Evolutionary conservation across 805 yeast genomes (phyloP), one percentile per base, ranked within the genome.

Genomic region (Kodamaea neixiangensis): DNA sequence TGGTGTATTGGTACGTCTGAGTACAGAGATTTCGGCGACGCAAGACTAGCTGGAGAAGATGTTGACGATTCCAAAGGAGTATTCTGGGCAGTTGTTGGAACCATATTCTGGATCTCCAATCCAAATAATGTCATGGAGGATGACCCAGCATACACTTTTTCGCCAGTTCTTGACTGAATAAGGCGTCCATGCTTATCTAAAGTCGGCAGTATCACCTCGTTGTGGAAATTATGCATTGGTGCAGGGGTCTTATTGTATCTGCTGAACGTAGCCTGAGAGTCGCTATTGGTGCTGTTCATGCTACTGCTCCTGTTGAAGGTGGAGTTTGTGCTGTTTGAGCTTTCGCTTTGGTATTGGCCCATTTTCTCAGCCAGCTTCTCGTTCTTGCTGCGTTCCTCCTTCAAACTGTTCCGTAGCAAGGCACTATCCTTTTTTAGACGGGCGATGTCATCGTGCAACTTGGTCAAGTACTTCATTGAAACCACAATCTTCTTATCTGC

Each of bases 111-210:
- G 49, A 87, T 85, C 56, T 87, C 93, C 50, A 87, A 70, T 5
- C 92, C 92, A 64, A 87, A 87, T 14, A 87, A 66, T 0, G 94
- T 87, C 92, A 87, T 87, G 0, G 93, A 86, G 0, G 92, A 86
- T 0, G 91, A 84, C 0, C 96, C 96, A 34, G 86, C 88, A 60
- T 86, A 87, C 35, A 86, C 79, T 51, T 82, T 78, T 58, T 86
- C 89, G 3, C 93, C 93, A 0, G 90, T 85, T 54, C 89, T 74
- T 0, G 91, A 85, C 57, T 85, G 86, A 2, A 87, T 82, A 39
- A 87, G 69, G 47, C 89, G 76, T 2, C 93, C 90, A 58, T 84
- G 81, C 56, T 83, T 81, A 57, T 85, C 89, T 19, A 87, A 75
- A 48, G 87, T 83, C 7, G 89, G 89, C 1, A 87, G 85, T 3